Base-by-base conservation (phyloP, 345 rosid species). In the Toxicodendron radicans region DNA sequence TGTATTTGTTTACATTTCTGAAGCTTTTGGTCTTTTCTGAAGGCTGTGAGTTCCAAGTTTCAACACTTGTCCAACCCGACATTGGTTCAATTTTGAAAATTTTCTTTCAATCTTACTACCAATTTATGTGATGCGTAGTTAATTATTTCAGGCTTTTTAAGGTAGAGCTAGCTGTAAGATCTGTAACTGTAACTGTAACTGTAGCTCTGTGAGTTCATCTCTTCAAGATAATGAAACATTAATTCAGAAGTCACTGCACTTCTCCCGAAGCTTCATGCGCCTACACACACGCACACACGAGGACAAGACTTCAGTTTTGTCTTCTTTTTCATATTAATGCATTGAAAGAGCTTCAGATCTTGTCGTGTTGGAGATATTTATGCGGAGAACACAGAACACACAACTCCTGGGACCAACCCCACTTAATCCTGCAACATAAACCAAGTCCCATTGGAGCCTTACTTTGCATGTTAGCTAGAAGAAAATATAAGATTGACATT, bases 241-340 rank as follows among this genome's bases (percentile, higher is more conserved):
- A 13, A 3, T 51, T 2, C 54, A 51, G 3, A 51, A 46, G 51
- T 46, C 51, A 43, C 14, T 7, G 6, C 57, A 5, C 54, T 21
- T 45, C 69, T 65, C 69, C 24, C n/a, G 20, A 45, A 45, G 54
- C 32, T 65, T 16, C 38, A 14, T 24, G 57, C 48, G 70, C 56
- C 2, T 13, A 2, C 10, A 12, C 68, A 3, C 11, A 21, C 54
- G 23, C 21, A n/a, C 30, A 27, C 30, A 27, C 30, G 33, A 66
- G 41, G 30, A 66, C 70, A 48, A 16, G 21, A 24, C 54, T 48
- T 13, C 12, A 7, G 57, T 38, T 24, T 56, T 14, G 33, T 32
- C 69, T 48, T 51, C 6, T 4, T 16, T 51, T 48, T 11, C 16
- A 48, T 2, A 12, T 48, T 62, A n/a, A n/a, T 62, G 66, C 46